Percentiles rank a stretch among this genome's conserved stretches.
phyloP scores from a whole-genome alignment of 345 rosid species.

The Tarenaya hassleriana region DNA sequence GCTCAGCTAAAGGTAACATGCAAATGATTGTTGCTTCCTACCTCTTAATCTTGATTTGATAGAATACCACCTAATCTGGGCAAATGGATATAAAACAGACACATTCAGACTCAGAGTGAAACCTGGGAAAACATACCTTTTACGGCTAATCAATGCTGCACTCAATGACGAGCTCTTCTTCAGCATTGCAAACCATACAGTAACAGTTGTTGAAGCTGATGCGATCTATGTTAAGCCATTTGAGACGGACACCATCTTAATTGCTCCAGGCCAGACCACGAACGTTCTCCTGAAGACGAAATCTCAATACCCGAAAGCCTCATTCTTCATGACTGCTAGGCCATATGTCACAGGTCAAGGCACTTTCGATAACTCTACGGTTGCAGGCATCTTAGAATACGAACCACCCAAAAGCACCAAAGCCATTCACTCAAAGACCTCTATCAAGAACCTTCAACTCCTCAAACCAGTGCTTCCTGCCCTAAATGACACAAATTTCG shows the following conservation, averaged over 20 bases:
- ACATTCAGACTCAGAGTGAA: slow-evolving; percentile 43
- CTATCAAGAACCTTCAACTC: slow-evolving; percentile 24
- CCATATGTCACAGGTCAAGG: slow-evolving; percentile 45
- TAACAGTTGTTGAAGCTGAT: slow-evolving; percentile 40
- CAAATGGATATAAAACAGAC: slow-evolving; percentile 21
- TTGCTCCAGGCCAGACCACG: slow-evolving; percentile 45
- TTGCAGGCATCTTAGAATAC: slow-evolving; percentile 37
- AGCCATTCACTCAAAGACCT: slow-evolving; percentile 14
- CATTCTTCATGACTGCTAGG: slow-evolving; percentile 39
- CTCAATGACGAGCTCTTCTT: slow-evolving; percentile 55
- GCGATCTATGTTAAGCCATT: slow-evolving; percentile 40
- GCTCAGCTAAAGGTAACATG: slow-evolving; percentile 43
- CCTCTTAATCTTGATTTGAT: not conserved
- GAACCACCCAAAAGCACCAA: slow-evolving; percentile 4
- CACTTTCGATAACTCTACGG: slow-evolving; percentile 40
- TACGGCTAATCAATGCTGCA: slow-evolving; percentile 44
- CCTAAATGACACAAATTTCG: slow-evolving; percentile 29
- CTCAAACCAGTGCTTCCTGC: slow-evolving; percentile 38
- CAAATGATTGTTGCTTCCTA: not conserved
- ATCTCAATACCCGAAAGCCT: slow-evolving; percentile 33
- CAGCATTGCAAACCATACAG: slow-evolving; percentile 45
- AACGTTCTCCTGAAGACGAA: slow-evolving; percentile 42
- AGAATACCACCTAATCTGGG: not conserved
- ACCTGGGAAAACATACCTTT: slow-evolving; percentile 41
- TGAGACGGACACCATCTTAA: slow-evolving; percentile 33